phyloP scores from a whole-genome alignment of 2,329 filamentous ascomycete species.

The Biscogniauxia sp. region DNA sequence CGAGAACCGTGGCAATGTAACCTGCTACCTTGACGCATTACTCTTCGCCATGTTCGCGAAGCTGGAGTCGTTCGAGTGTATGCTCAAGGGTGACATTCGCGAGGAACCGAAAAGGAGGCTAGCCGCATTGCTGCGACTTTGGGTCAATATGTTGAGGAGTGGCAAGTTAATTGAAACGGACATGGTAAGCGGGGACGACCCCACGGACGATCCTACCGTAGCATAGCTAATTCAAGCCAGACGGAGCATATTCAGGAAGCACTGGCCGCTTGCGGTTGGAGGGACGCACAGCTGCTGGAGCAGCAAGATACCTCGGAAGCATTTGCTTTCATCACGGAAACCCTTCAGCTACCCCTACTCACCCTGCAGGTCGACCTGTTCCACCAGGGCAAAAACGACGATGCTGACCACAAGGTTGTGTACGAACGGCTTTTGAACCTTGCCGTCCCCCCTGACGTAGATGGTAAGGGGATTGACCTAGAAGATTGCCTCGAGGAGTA shows the following conservation, averaged over 20 bases:
- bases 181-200: constrained; percentile 55
- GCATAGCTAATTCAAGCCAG: constrained; percentile 43
- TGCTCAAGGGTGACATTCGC: constrained; percentile 76
- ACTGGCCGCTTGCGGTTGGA: constrained; percentile 83
- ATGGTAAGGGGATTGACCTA: constrained; percentile 70
- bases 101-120: constrained; percentile 71
- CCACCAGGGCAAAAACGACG: constrained; percentile 80
- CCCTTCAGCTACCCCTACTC: constrained; percentile 79
- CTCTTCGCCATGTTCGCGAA: constrained; percentile 95
- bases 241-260: constrained; percentile 80
- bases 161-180: constrained; percentile 84
- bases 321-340: constrained; percentile 91
- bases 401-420: constrained; percentile 91
- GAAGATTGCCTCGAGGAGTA: constrained; percentile 93
- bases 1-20: constrained; percentile 80
- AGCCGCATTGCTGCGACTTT: constrained; percentile 76
- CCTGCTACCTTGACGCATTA: constrained; percentile 90
- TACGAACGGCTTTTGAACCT: constrained; percentile 89
- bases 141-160: constrained; percentile 87
- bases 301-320: constrained; percentile 97
- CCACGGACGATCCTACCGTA: not conserved
- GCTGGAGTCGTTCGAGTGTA: constrained; percentile 86
- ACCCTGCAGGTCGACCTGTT: constrained; percentile 94
- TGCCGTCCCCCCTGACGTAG: constrained; percentile 75
- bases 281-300: constrained; percentile 69